These are phyloP conservation scores for Kwoniella shandongensis DNA, from an alignment of 768 basidiomycete genomes.

Conservation along the genomic window DNA sequence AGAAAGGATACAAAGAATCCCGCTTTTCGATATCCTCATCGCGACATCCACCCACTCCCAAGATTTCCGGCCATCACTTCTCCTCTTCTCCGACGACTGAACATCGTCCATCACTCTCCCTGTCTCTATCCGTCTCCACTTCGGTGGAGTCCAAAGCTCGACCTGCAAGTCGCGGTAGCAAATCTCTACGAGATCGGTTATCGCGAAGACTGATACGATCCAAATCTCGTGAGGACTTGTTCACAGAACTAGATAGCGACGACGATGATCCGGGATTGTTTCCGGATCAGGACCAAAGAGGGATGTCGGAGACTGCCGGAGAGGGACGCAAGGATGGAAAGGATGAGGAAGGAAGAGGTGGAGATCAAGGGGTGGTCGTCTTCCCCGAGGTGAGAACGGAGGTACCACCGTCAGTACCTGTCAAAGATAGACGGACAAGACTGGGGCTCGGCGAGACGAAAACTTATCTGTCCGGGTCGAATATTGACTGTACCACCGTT, in stretches of 20 bases:
- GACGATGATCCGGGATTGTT: too few species aligned
- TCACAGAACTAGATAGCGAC: conserved; percentile 29
- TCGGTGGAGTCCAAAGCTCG: neutral
- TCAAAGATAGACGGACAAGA: too few species aligned
- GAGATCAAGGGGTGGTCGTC: conserved; percentile 14
- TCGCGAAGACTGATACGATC: conserved; percentile 18
- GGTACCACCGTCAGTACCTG: too few species aligned
- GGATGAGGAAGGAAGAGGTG: neutral
- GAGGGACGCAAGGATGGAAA: neutral
- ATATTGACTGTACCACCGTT: too few species aligned
- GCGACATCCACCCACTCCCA: neutral
- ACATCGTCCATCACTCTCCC: conserved; percentile 1
- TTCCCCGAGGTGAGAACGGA: conserved; percentile 10
- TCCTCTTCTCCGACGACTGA: too few species aligned
- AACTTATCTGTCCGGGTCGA: too few species aligned
- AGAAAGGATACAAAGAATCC: neutral
- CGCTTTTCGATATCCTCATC: neutral
- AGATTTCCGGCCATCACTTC: too few species aligned
- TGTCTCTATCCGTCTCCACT: conserved; percentile 1
- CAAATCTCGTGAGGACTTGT: conserved; percentile 28
- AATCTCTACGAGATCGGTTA: conserved; percentile 15
- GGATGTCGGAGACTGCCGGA: neutral
- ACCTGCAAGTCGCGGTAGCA: neutral
- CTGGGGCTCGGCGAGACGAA: too few species aligned
- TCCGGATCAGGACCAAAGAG: neutral